phyloP scores from a whole-genome alignment of 2,329 filamentous ascomycete genomes.

The Ophiostoma sp. region DNA sequence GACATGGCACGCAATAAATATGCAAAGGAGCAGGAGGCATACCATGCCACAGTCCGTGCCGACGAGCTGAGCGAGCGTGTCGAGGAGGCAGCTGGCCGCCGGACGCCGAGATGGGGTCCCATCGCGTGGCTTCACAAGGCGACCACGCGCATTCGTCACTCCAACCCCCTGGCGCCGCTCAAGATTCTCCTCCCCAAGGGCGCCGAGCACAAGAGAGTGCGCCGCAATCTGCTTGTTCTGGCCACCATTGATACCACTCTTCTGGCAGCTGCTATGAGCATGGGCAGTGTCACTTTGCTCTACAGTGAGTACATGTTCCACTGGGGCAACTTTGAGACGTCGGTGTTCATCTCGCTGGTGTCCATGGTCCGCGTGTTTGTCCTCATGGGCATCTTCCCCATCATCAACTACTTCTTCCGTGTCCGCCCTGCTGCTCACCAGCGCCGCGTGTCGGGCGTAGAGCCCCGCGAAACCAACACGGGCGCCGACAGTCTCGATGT shows the following conservation, averaged over 20 bases:
- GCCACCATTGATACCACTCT: slow-evolving; percentile 76
- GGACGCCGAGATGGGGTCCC: slow-evolving; percentile 24
- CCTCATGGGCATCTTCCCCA: slow-evolving; percentile 69
- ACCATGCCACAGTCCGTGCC: slow-evolving; percentile 32
- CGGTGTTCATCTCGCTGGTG: slow-evolving; percentile 72
- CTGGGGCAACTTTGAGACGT: slow-evolving; percentile 78
- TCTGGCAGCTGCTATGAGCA: slow-evolving; percentile 75
- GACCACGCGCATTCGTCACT: slow-evolving; percentile 39
- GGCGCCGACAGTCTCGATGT: slow-evolving; percentile 78
- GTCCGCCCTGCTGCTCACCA: slow-evolving; percentile 44
- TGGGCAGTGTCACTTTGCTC: slow-evolving; percentile 73
- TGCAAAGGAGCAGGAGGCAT: slow-evolving; percentile 40
- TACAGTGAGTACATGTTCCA: slow-evolving; percentile 76
- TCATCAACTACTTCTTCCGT: slow-evolving; percentile 71
- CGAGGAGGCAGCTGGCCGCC: slow-evolving; percentile 19
- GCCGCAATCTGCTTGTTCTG: slow-evolving; percentile 76
- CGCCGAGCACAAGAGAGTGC: slow-evolving; percentile 55
- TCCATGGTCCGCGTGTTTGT: slow-evolving; percentile 71
- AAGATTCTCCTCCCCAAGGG: slow-evolving; percentile 71
- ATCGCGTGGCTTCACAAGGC: slow-evolving; percentile 28
- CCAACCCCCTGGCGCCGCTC: slow-evolving; percentile 71
- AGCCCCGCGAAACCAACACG: slow-evolving; percentile 46
- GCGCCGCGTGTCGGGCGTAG: slow-evolving; percentile 37
- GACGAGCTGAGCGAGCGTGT: slow-evolving; percentile 21
- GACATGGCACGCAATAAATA: slow-evolving; percentile 64